Conservation (phyloP, 2,329 filamentous ascomycete genomes). For the Colletotrichum somersetense region DNA sequence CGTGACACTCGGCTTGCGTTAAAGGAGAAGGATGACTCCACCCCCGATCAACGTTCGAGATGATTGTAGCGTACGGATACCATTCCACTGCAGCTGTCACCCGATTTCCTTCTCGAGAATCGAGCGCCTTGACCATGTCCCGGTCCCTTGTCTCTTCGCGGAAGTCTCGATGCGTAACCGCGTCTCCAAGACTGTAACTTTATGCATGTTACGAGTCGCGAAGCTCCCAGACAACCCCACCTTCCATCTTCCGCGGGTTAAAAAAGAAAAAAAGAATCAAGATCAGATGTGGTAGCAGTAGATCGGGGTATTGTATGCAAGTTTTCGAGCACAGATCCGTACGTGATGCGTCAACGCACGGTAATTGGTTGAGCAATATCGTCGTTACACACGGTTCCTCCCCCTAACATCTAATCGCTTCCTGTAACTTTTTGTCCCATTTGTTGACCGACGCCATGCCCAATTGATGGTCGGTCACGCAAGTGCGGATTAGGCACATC, state of each 20-base stretch:
- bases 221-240: conserved; percentile 25
- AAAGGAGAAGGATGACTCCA: too few species aligned
- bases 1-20: background rate
- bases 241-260: conserved; percentile 26
- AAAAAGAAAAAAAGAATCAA: conserved; percentile 30
- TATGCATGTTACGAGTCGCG: conserved; percentile 14
- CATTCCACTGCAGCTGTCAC: background rate
- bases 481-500: background rate
- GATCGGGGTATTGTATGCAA: conserved; percentile 2
- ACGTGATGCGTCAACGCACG: background rate
- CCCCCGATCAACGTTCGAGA: background rate
- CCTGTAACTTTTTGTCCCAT: background rate
- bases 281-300: background rate
- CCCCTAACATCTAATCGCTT: background rate
- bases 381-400: background rate
- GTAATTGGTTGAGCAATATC: background rate
- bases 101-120: background rate
- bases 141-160: background rate
- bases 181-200: conserved; percentile 9
- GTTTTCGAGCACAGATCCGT: conserved; percentile 9
- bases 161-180: conserved; percentile 15
- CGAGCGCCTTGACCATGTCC: background rate
- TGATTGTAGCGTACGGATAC: background rate
- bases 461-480: too few species aligned
- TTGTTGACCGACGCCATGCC: background rate